Conservation (phyloP, 306 rosid species). For the Hippophae tibetana region DNA sequence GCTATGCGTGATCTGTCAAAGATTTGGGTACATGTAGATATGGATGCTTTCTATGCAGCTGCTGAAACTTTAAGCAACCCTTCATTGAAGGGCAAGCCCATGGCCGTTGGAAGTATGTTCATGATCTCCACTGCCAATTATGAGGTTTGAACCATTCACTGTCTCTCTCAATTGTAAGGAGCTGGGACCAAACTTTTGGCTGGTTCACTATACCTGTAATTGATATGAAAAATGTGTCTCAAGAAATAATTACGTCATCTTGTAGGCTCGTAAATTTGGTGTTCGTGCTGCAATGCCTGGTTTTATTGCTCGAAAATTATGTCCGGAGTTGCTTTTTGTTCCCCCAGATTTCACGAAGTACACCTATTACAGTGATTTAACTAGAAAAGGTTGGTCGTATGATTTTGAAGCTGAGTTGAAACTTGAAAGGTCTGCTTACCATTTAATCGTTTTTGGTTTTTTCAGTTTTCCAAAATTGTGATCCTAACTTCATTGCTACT, state of each 20-base stretch:
- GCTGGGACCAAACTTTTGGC: not conserved
- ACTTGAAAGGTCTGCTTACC: conserved; percentile 4
- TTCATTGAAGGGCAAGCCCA: conserved; percentile 56
- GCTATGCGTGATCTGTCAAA: conserved; percentile 66
- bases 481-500: conserved; percentile 77
- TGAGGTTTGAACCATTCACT: conserved; percentile 44
- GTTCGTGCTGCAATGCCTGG: conserved; percentile 99
- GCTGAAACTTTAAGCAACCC: conserved; percentile 86
- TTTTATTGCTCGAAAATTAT: conserved; percentile 74
- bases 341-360: conserved; percentile 78
- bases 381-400: conserved; percentile 54
- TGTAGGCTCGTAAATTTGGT: conserved; percentile 80
- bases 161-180: not conserved
- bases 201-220: not conserved
- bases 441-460: conserved; percentile 11
- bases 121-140: conserved; percentile 95
- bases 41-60: conserved; percentile 99
- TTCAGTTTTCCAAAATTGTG: conserved; percentile 70
- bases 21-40: conserved; percentile 90
- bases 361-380: conserved; percentile 55
- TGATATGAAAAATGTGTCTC: not conserved
- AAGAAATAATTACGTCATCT: conserved; percentile 9
- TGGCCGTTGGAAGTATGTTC: conserved; percentile 89
- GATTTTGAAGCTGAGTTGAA: conserved; percentile 11
- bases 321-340: conserved; percentile 77